Evolutionary conservation across 139 green algal species (phyloP).

Genomic region (Picocystis salinarum): DNA sequence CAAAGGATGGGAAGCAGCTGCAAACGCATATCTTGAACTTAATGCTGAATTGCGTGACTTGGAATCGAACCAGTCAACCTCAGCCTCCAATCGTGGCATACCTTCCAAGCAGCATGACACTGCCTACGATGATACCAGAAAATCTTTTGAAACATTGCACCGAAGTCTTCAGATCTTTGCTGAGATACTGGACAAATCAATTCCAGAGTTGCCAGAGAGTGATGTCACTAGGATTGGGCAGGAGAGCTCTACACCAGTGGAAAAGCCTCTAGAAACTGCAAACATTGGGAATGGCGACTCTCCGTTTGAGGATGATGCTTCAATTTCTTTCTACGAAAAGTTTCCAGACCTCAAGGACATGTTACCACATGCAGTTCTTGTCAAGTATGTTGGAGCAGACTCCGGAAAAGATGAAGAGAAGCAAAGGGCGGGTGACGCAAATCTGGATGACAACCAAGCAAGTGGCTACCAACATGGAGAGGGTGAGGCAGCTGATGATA

Average conservation of each 20-base stretch:
- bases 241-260: neutral
- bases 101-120: conserved; percentile 45
- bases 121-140: conserved; percentile 43
- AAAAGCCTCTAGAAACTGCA: neutral
- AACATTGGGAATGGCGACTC: neutral
- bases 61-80: conserved; percentile 28
- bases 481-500: neutral
- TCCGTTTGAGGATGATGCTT: conserved; percentile 76
- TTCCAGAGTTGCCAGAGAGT: conserved; percentile 41
- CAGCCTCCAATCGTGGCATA: conserved; percentile 41
- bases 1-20: no score
- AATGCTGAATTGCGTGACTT: conserved; percentile 23
- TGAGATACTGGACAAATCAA: conserved; percentile 37
- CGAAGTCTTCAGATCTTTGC: conserved; percentile 22
- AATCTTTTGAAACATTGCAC: conserved; percentile 42
- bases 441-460: neutral
- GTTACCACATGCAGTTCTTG: no score
- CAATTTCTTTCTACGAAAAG: conserved; percentile 58
- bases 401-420: no score
- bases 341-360: conserved; percentile 55
- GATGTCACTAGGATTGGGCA: conserved; percentile 27
- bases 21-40: no score
- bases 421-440: no score
- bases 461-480: neutral
- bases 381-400: no score